These are phyloP conservation scores for Neolentinus lepideus DNA, from an alignment of 1,284 basidiomycete species.

Conservation along the genomic window DNA sequence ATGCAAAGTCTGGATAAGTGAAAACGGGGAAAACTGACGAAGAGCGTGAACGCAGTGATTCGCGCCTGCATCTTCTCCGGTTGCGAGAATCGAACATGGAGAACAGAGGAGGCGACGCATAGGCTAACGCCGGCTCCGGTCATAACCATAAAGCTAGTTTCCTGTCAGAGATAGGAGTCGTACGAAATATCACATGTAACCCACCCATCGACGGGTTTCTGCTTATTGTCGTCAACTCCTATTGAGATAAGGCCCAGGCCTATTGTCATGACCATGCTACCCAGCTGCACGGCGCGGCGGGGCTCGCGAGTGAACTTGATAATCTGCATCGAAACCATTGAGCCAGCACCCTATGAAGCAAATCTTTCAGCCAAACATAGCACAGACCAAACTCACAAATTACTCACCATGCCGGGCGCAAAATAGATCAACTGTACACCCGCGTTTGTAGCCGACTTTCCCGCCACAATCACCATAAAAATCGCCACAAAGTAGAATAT, in stretches of 20 bases:
- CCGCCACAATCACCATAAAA: conserved; percentile 38
- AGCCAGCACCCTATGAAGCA: conserved; percentile 22
- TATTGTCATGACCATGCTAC: conserved; percentile 27
- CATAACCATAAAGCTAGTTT: conserved; percentile 35
- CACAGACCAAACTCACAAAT: background rate
- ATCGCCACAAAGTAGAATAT: conserved; percentile 48
- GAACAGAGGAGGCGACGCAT: conserved; percentile 27
- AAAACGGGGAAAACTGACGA: conserved; percentile 22
- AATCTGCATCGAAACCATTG: conserved; percentile 18
- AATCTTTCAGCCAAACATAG: background rate
- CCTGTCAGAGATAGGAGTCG: background rate
- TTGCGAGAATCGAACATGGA: conserved; percentile 41
- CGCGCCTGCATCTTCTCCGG: conserved; percentile 30
- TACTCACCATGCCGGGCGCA: conserved; percentile 35
- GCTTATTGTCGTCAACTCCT: conserved; percentile 30
- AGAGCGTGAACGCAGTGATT: conserved; percentile 33
- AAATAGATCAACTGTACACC: conserved; percentile 43
- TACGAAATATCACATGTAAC: background rate
- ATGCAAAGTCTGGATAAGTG: too few species aligned
- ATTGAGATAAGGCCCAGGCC: conserved; percentile 34
- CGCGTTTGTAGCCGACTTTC: conserved; percentile 26
- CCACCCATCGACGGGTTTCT: conserved; percentile 28
- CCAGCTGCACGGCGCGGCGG: conserved; percentile 31
- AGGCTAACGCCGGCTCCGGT: conserved; percentile 37
- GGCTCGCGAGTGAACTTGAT: conserved; percentile 30